Evolutionary conservation across 2,329 filamentous ascomycete genomes (phyloP).

Genomic region (Beauveria sp.): DNA sequence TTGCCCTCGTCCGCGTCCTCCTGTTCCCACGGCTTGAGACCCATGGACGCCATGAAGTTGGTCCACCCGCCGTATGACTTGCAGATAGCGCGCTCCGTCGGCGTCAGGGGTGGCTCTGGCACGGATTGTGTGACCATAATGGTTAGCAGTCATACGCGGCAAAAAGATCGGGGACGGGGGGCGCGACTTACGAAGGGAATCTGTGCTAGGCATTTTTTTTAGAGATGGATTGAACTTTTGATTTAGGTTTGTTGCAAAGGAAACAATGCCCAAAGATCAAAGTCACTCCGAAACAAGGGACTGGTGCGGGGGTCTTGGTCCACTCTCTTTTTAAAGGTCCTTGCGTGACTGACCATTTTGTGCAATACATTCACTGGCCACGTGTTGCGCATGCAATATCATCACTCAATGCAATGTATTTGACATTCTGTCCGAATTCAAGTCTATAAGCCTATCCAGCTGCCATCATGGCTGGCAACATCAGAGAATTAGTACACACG

Average conservation of each 20-base stretch:
- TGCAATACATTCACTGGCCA: neutral
- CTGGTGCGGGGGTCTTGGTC: too few relatives aligned
- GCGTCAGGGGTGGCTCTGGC: conserved; percentile 11
- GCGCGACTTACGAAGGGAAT: too few relatives aligned
- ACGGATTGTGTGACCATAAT: too few relatives aligned
- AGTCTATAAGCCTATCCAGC: neutral
- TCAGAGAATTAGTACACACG: neutral
- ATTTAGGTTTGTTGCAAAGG: neutral
- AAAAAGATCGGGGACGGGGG: too few relatives aligned
- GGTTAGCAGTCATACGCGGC: too few relatives aligned
- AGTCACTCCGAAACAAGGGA: too few relatives aligned
- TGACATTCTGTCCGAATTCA: neutral
- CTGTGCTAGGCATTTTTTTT: neutral
- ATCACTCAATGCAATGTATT: neutral
- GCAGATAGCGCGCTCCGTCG: conserved; percentile 7
- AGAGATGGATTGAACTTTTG: neutral
- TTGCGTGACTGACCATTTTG: too few relatives aligned
- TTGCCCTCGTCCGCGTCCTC: conserved; percentile 10
- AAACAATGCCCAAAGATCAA: too few relatives aligned
- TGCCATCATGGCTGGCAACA: neutral
- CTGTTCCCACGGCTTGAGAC: conserved; percentile 6
- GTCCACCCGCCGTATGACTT: conserved; percentile 13
- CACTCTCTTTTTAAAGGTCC: too few relatives aligned
- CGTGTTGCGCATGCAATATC: neutral
- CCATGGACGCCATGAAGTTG: conserved; percentile 6